These are phyloP conservation scores for Trametes sanguinea DNA, from an alignment of 768 basidiomycete genomes.

Conservation along the genomic window DNA sequence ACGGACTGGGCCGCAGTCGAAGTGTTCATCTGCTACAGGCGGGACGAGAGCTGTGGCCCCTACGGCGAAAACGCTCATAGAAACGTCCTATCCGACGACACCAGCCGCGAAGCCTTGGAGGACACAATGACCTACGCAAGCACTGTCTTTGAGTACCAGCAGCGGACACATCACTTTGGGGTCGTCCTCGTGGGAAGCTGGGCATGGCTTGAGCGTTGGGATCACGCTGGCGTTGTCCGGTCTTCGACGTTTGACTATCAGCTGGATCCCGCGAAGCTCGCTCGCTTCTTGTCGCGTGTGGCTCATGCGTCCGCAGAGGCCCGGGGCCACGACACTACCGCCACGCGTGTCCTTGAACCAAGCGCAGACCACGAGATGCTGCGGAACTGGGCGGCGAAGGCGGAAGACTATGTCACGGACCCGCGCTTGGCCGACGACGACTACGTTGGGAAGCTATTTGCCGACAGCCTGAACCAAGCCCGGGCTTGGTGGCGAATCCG, in stretches of 20 bases:
- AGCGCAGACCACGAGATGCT: background rate
- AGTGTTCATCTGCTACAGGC: no score
- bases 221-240: background rate
- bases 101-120: no score
- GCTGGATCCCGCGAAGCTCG: background rate
- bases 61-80: no score
- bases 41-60: no score
- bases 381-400: background rate
- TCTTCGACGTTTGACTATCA: background rate
- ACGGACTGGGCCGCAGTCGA: no score
- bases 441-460: background rate
- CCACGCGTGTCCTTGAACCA: background rate
- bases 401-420: background rate
- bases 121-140: no score
- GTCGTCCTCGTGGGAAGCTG: background rate
- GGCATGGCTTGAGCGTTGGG: background rate
- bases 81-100: no score
- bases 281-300: background rate
- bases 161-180: constrained; percentile 1
- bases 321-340: background rate
- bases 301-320: background rate
- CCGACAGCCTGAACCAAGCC: background rate
- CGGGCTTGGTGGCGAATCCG: background rate
- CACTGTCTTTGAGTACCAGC: background rate
- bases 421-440: background rate